phyloP scores from a whole-genome alignment of 768 basidiomycete genomes.

The Agaricus sinodeliciosus region DNA sequence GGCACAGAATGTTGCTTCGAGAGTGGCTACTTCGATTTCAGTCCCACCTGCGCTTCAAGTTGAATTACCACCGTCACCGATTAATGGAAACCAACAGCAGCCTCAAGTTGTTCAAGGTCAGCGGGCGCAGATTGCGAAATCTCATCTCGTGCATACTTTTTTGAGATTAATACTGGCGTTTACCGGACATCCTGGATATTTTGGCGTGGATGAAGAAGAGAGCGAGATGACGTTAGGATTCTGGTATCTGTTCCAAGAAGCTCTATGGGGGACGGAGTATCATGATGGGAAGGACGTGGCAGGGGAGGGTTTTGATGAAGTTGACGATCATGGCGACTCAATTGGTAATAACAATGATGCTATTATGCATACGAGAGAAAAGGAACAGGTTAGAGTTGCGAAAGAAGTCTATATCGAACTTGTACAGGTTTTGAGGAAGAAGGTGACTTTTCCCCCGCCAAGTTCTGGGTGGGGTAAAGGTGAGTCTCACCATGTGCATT shows the following conservation, averaged over 20 bases:
- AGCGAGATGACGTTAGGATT: slow-evolving; percentile 84
- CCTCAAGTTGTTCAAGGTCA: slow-evolving; percentile 15
- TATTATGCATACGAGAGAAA: slow-evolving; percentile 17
- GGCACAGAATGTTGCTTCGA: slow-evolving; percentile 57
- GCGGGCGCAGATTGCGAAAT: slow-evolving; percentile 29
- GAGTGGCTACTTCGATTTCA: slow-evolving; percentile 1
- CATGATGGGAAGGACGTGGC: slow-evolving; percentile 30
- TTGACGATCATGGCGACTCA: slow-evolving; percentile 13
- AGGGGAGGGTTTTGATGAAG: slow-evolving; percentile 19
- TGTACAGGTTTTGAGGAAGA: slow-evolving; percentile 61
- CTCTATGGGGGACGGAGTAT: slow-evolving; percentile 66
- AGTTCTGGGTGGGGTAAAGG: slow-evolving; percentile 63
- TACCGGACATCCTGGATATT: slow-evolving; percentile 66
- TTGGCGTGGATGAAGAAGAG: slow-evolving; percentile 80
- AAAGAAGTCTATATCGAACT: slow-evolving; percentile 77
- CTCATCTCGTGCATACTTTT: slow-evolving; percentile 60
- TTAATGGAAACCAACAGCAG: slow-evolving; percentile 23
- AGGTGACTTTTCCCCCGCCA: slow-evolving; percentile 65
- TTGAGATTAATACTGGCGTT: slow-evolving; percentile 66
- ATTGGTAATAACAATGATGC: neutral
- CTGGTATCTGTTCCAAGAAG: slow-evolving; percentile 90
- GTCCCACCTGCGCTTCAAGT: slow-evolving; percentile 2
- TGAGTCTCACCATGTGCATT: slow-evolving; percentile 22
- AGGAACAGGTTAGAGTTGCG: slow-evolving; percentile 45
- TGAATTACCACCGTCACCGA: slow-evolving; percentile 16